phyloP scores from a whole-genome alignment of 2,329 filamentous ascomycete genomes.

The Cercospora sp. region DNA sequence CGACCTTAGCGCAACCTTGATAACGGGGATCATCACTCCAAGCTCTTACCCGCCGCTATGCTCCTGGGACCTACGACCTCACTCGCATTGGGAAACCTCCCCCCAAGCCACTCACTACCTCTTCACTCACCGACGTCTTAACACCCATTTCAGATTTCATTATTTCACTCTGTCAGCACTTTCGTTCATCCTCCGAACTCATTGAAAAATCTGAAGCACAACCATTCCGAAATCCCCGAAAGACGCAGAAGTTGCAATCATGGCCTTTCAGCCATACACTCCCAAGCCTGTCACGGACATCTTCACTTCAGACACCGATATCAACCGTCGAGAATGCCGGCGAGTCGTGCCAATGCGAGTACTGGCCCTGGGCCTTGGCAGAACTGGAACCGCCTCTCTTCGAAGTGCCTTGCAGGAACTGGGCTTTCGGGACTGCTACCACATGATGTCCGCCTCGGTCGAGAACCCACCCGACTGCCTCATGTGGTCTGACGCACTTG shows the following conservation, averaged over 20 bases:
- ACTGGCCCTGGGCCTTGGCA: constrained; percentile 66
- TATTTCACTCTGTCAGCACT: not conserved
- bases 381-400: constrained; percentile 70
- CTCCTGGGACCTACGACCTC: not conserved
- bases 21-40: constrained; percentile 1
- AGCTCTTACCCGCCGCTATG: not conserved
- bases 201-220: not conserved
- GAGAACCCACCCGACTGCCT: constrained; percentile 68
- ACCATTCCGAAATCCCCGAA: not conserved
- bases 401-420: constrained; percentile 65
- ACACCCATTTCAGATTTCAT: not conserved
- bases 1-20: not conserved
- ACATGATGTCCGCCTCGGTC: constrained; percentile 70
- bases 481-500: constrained; percentile 69
- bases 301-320: constrained; percentile 65
- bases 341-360: constrained; percentile 72
- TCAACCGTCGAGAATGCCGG: constrained; percentile 65
- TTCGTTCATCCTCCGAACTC: not conserved
- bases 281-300: constrained; percentile 58
- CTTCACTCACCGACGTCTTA: not conserved
- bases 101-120: not conserved
- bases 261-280: constrained; percentile 45
- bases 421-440: constrained; percentile 69
- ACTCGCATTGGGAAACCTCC: not conserved
- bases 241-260: constrained; percentile 24